Conservation (phyloP, 768 basidiomycete species). For the Mycena floridula region DNA sequence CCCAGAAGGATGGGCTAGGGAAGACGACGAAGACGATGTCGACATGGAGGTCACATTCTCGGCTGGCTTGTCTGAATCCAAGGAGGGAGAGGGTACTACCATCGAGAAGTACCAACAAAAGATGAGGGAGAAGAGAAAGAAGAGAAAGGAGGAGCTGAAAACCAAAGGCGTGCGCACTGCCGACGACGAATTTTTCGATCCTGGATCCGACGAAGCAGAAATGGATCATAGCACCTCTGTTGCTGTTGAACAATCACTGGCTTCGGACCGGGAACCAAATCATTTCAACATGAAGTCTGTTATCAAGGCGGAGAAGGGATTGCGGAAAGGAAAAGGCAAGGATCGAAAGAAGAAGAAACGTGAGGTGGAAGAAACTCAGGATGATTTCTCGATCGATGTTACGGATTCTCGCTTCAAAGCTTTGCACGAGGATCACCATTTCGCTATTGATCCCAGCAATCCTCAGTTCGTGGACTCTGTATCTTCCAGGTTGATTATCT, state of each 20-base stretch:
- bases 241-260: constrained; percentile 57
- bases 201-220: constrained; percentile 34
- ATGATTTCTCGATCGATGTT: constrained; percentile 78
- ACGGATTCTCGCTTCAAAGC: constrained; percentile 84
- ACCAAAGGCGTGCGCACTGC: constrained; percentile 23
- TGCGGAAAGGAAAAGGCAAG: constrained; percentile 35
- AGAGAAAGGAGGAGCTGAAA: constrained; percentile 64
- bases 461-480: constrained; percentile 64
- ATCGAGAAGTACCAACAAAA: constrained; percentile 87
- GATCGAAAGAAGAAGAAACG: constrained; percentile 36
- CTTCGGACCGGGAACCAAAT: constrained; percentile 48
- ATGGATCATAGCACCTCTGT: constrained; percentile 38
- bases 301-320: constrained; percentile 75
- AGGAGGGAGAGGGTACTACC: constrained; percentile 73
- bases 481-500: background rate
- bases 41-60: constrained; percentile 97
- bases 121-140: constrained; percentile 82
- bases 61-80: constrained; percentile 65
- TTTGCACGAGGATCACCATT: constrained; percentile 84
- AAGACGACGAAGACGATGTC: constrained; percentile 41
- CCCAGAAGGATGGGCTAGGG: constrained; percentile 79
- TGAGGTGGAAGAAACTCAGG: constrained; percentile 64
- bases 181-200: constrained; percentile 78
- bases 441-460: constrained; percentile 93
- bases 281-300: constrained; percentile 93